Conservation (phyloP, 2,329 filamentous ascomycete species). For the Aaosphaeria arxii region DNA sequence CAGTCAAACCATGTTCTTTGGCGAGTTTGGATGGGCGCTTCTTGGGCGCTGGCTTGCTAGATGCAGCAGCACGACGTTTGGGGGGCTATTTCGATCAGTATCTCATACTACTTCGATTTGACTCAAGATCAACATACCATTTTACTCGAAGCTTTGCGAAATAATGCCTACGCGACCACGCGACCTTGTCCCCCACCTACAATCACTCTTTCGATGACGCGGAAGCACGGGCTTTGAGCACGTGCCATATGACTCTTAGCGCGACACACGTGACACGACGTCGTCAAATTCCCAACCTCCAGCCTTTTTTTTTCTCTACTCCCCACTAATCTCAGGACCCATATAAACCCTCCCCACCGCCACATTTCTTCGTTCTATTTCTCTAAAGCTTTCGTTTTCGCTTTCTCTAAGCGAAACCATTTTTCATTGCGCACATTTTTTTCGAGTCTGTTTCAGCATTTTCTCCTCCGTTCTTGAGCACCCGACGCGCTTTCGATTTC, state of each 20-base stretch:
- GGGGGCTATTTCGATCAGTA: slow-evolving; percentile 18
- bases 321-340: too few species aligned
- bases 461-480: too few species aligned
- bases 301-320: not conserved
- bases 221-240: not conserved
- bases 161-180: not conserved
- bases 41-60: slow-evolving; percentile 14
- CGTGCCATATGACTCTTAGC: not conserved
- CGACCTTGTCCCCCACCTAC: not conserved
- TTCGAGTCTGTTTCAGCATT: too few species aligned
- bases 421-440: too few species aligned
- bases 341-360: too few species aligned
- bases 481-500: too few species aligned
- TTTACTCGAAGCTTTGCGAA: not conserved
- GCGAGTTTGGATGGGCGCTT: slow-evolving; percentile 80
- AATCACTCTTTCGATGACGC: not conserved
- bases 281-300: not conserved
- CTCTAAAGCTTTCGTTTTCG: not conserved
- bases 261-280: not conserved
- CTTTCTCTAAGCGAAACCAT: not conserved
- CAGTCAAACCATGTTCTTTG: slow-evolving; percentile 83
- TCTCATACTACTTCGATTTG: not conserved
- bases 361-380: not conserved
- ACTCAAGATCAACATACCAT: not conserved
- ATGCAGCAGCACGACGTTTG: slow-evolving; percentile 21